Conservation (phyloP, 441 rosid genomes). For the Populus hybrid region DNA sequence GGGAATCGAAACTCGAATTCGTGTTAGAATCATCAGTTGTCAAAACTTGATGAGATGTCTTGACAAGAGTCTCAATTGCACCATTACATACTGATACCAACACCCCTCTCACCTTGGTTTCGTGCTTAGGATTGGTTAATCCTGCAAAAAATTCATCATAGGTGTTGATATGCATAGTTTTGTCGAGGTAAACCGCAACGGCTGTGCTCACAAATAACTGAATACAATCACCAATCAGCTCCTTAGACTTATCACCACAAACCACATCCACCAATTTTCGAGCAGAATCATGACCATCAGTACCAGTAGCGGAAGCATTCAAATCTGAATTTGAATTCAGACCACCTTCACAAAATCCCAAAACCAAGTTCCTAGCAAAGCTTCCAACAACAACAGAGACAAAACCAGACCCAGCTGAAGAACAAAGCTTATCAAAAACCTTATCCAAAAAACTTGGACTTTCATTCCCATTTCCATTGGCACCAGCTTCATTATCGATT, state of each 20-base stretch:
- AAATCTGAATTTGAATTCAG: constrained; percentile 14
- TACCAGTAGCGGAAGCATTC: neutral
- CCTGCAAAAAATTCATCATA: constrained; percentile 69
- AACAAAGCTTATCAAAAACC: constrained; percentile 55
- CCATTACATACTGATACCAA: constrained; percentile 54
- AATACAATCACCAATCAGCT: constrained; percentile 61
- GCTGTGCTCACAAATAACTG: constrained; percentile 71
- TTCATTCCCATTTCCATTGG: constrained; percentile 10
- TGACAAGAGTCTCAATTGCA: constrained; percentile 66
- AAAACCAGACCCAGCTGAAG: constrained; percentile 64
- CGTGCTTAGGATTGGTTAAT: constrained; percentile 70
- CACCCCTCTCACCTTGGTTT: constrained; percentile 41
- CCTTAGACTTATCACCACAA: constrained; percentile 42
- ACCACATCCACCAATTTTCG: constrained; percentile 43
- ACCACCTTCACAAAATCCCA: constrained; percentile 33
- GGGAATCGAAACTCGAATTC: constrained; percentile 12
- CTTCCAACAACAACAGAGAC: constrained; percentile 75
- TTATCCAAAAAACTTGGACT: constrained; percentile 40
- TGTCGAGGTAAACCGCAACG: constrained; percentile 80
- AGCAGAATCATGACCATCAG: constrained; percentile 10
- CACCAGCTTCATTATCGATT: constrained; percentile 10
- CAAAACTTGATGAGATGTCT: constrained; percentile 50
- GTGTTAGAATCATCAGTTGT: constrained; percentile 19
- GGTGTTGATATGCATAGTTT: constrained; percentile 56
- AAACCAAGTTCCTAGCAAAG: constrained; percentile 72